Base-by-base conservation (phyloP, 352 stramenopile genomes). In the Globisporangium megalacanthum region DNA sequence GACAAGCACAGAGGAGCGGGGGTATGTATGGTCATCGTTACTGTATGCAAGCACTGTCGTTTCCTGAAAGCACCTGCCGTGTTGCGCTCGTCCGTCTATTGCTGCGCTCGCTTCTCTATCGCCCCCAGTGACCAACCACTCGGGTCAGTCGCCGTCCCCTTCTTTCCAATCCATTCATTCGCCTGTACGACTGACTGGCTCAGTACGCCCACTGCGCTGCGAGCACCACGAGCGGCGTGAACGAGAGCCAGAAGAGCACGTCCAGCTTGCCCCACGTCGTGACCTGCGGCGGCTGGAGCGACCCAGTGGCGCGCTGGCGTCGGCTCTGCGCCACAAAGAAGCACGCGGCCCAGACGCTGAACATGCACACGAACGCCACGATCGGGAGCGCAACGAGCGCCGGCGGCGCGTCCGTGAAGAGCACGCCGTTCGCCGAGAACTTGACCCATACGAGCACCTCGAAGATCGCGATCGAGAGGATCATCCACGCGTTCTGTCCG, bases 161-260 rank as follows among this genome's bases (percentile, higher is more conserved):
- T n/a, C n/a, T n/a, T n/a, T n/a, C n/a, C n/a, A n/a, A n/a, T n/a
- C n/a, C n/a, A n/a, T n/a, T n/a, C n/a, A n/a, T n/a, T n/a, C n/a
- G n/a, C n/a, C n/a, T n/a, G n/a, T n/a, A n/a, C n/a, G n/a, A n/a
- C n/a, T n/a, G n/a, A 1, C 7, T 31, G 8, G 29, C 8, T 45
- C 13, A 61, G 39, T 61, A 94, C 20, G 83, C 86, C 86, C 86
- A 96, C 66, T 96, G 86, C 17, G 83, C 85, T 15, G 82, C 72
- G 14, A 96, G 72, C 48, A 87, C 69, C 25, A 86, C 49, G 49
- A 96, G 64, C n/a, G 86, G 86, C 22, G 73, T 68, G 63, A 96
- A 96, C 0, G 83, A 92, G 13, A 83, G 54, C 77, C 86, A 92
- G 65, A 96, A 96, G 31, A 94, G 79, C 54, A 94, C 73, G 62